These are phyloP conservation scores for Elsinoe perseae DNA, from an alignment of 2,329 filamentous ascomycete species.

Conservation along the genomic window DNA sequence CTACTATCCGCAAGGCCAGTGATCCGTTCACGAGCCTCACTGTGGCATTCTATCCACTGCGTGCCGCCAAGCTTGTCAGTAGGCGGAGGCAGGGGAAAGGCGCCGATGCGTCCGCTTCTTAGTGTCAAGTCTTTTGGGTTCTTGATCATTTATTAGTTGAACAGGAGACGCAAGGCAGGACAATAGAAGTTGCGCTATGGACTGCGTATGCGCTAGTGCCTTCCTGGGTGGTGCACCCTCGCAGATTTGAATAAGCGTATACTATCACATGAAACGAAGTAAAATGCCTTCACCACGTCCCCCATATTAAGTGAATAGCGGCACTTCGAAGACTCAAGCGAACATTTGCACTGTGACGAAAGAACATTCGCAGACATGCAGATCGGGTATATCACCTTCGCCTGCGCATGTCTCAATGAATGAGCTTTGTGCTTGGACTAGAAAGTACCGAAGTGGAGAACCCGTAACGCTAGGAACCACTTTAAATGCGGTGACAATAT, in stretches of 20 bases:
- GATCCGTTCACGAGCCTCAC: not conserved
- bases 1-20: slow-evolving; percentile 43
- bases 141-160: not conserved
- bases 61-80: not conserved
- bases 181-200: not conserved
- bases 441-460: no score
- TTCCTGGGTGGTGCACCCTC: not conserved
- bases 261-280: no score
- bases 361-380: no score
- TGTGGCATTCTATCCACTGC: not conserved
- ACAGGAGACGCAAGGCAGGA: not conserved
- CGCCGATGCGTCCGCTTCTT: not conserved
- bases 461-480: no score
- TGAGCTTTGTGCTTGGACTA: no score
- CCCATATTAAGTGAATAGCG: no score
- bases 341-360: no score
- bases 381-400: no score
- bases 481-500: no score
- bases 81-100: not conserved
- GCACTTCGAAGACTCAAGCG: no score
- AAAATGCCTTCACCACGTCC: no score
- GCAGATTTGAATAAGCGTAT: not conserved
- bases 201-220: not conserved
- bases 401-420: no score
- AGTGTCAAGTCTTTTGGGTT: not conserved